These are phyloP conservation scores for Suillus fuscotomentosus DNA, from an alignment of 768 basidiomycete genomes.

Conservation along the genomic window DNA sequence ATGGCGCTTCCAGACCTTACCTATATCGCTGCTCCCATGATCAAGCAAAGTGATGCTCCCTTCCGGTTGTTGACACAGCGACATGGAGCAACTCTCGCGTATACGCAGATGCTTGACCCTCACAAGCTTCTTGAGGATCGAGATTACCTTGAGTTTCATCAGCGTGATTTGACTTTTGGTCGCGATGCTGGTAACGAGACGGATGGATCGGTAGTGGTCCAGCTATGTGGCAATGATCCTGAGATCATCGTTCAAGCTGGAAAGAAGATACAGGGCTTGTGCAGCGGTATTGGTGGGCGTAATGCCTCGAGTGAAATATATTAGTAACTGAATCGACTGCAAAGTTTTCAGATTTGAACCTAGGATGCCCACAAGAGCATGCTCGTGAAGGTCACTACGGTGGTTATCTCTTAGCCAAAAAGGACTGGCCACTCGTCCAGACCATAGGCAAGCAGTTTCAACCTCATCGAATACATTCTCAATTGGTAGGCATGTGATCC, in stretches of 20 bases:
- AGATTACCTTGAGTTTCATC: slow-evolving; percentile 63
- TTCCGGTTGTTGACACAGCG: slow-evolving; percentile 61
- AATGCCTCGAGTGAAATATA: neutral
- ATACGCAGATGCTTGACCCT: slow-evolving; percentile 77
- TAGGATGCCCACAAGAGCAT: slow-evolving; percentile 76
- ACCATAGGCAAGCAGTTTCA: slow-evolving; percentile 48
- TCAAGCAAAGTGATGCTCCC: slow-evolving; percentile 77
- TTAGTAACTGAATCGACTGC: slow-evolving; percentile 5
- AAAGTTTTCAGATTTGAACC: slow-evolving; percentile 61
- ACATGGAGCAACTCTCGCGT: slow-evolving; percentile 65
- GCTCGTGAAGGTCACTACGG: slow-evolving; percentile 69
- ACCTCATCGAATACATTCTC: neutral
- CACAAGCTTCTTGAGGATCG: slow-evolving; percentile 59
- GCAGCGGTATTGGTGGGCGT: slow-evolving; percentile 67
- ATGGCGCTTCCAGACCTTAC: slow-evolving; percentile 21
- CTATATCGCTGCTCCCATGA: slow-evolving; percentile 70
- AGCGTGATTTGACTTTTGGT: slow-evolving; percentile 46
- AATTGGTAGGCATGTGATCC: neutral
- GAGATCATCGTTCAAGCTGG: slow-evolving; percentile 60
- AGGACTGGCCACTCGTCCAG: slow-evolving; percentile 70
- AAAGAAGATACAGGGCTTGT: slow-evolving; percentile 53
- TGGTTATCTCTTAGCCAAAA: slow-evolving; percentile 70
- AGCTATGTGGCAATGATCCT: slow-evolving; percentile 73
- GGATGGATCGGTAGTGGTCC: slow-evolving; percentile 58
- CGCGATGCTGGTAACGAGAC: neutral